Evolutionary conservation across 176 grass and related monocot genomes (phyloP), one percentile per base, ranked within the genome.

Genomic region (Poa annua): DNA sequence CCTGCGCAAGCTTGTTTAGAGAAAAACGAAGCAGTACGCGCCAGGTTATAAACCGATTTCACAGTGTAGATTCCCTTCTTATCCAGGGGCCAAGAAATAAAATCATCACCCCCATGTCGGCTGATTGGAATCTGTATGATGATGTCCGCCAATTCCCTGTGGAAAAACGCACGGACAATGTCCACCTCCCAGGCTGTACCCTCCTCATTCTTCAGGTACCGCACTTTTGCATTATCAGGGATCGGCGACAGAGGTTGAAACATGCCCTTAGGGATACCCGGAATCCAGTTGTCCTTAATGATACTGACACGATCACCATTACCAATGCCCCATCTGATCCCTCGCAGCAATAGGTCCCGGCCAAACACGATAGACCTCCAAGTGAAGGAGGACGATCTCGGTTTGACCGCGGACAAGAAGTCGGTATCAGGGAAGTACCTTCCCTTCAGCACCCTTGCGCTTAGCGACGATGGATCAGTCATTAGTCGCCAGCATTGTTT

Each of bases 1-100:
- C 55, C 55, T 0, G n/a, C n/a, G 0, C 0, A 22, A 0, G 0
- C 3, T 4, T 8, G 6, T 8, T 19, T 2, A 20, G 52, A 0
- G 6, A 57, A 21, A 3, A 57, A 57, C 0, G 55, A 57, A 1
- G 8, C 6, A 3, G n/a, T 57, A 11, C n/a, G 8, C 0, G n/a
- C 20, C 0, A 57, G 8, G 2, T 57, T n/a, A 8, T 57, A 57
- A 0, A 20, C n/a, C 1, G 55, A 57, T 2, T 8, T 1, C 0
- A 22, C 55, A 0, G 55, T 0, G 8, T 21, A 22, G 0, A 9
- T 0, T 0, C 55, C 55, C 10, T 3, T 8, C 0, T 22, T 57
- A 2, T n/a, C n/a, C 22, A 7, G 1, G 0, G 5, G 2, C 55
- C 55, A 57, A 0, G 55, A 57, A 0, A 22, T 8, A 1, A 57